Evolutionary conservation across 495 filamentous ascomycete species (phyloP), one percentile per base, ranked within the genome.

Genomic region (Penicillium simplicissimum): DNA sequence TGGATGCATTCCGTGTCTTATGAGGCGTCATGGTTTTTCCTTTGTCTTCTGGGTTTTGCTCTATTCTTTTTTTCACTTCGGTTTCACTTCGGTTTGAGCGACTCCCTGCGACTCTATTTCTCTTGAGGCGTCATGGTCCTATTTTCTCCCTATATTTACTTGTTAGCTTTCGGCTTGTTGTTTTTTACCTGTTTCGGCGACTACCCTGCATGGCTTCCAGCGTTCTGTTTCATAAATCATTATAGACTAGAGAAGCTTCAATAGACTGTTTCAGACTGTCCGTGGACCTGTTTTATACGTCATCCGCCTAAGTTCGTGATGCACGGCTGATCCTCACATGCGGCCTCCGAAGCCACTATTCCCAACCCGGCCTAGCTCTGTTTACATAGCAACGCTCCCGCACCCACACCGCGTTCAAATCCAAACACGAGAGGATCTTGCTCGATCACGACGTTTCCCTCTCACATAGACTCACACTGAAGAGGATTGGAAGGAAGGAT

Each of bases 311-410:
- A 28, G n/a, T 49, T 49, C 11, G n/a, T n/a, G 14, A 49, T 15
- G 14, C 42, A 8, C 38, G 28, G 28, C 4, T 31, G 28, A 31
- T 31, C 38, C n/a, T 17, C 6, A 17, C 1, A 47, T 25, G 2
- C 43, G 15, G 21, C 2, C 31, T 6, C 31, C 7, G 15, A 8
- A 53, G 8, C 51, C 59, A 42, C 68, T 55, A 73, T 43, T 60
- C 76, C 71, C 0, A 31, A 65, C 64, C 25, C 13, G 67, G 73
- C 8, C 65, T 78, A 75, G 70, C 61, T 73, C 71, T 77, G 75
- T 80, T 79, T 79, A 78, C 71, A 68, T 58, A 68, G 75, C 74
- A 78, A 79, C 77, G 54, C 63, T 57, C 49, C 62, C 48, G 62
- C 65, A 61, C 42, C 55, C 59, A 68, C 71, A 67, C 51, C 34